Base-by-base conservation (phyloP, 2,329 filamentous ascomycete species). In the Arachnomyces sp. region DNA sequence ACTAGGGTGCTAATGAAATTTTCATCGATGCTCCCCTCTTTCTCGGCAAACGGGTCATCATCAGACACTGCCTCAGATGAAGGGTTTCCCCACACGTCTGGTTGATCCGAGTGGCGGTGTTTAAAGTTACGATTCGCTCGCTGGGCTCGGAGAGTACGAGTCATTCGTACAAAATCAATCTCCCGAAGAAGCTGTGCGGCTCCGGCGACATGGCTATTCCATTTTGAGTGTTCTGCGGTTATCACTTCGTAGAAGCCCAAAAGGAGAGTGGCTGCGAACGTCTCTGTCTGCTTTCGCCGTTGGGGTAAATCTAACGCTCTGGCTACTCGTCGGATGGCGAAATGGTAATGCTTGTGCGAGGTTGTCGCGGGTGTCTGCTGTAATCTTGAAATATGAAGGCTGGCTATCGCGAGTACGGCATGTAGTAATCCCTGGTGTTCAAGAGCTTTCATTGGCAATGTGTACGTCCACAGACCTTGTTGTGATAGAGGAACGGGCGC, bases 211-310 rank as follows among this genome's bases (percentile, higher is more conserved):
- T 96, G 92, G 46, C 84, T 90, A 54, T 85, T 92, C 92, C 92
- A 98, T 59, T 94, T 94, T 40, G 83, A 80, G 53, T 96, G 90
- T 50, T 98, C 90, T 15, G 88, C 90, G 28, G 83, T 84, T 81
- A 90, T 92, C 13, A 95, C 85, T 59, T 96, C 92, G 54, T 94
- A 96, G 59, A 88, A 96, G 0, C 81, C 86, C 6, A 98, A 72
- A 6, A 96, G 68, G 28, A 95, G 69, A 0, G 86, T 88, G 2
- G 89, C 88, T 6, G 89, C 90, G n/a, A 96, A 68, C 0, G 88
- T 95, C 1, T 85, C 79, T 7, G 86, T 76, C 41, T 87, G 79
- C 7, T 81, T 79, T 39, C 88, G 78, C 51, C 80, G 79, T 34
- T 71, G 72, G 0, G 79, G 70, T 17, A 84, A 75, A 34, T 77